Evolutionary conservation across 129 eudicot species (phyloP).

Genomic region (Saussurea involucrata): DNA sequence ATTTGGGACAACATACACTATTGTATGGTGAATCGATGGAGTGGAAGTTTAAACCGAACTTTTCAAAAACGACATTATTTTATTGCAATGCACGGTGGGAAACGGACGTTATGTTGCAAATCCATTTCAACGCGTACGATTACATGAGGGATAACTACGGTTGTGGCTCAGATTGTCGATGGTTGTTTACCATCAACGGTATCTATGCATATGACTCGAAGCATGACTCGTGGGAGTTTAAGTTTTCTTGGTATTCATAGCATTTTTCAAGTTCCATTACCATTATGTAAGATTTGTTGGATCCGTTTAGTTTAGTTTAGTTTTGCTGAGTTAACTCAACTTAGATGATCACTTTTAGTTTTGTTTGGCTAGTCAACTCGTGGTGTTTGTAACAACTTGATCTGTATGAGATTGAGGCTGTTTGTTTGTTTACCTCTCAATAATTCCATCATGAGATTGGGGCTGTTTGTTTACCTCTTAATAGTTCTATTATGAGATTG

Average conservation of each 20-base stretch:
- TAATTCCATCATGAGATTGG: no score
- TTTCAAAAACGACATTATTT: conserved; percentile 23
- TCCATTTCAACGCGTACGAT: conserved; percentile 25
- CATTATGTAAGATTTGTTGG: not conserved
- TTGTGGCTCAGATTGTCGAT: conserved; percentile 29
- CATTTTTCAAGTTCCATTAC: not conserved
- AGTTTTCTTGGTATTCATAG: conserved; percentile 21
- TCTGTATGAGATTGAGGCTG: no score
- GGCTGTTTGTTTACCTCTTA: no score
- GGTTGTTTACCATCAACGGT: conserved; percentile 26
- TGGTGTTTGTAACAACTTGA: not conserved
- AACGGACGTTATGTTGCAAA: conserved; percentile 1
- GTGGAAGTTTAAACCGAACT: conserved; percentile 36
- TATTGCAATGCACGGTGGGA: conserved; percentile 23
- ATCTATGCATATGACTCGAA: conserved; percentile 18
- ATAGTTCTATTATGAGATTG: no score
- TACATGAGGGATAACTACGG: conserved; percentile 27
- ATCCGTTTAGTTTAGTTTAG: not conserved
- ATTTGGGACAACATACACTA: conserved; percentile 21
- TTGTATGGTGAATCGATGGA: conserved; percentile 19
- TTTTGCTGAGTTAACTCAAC: not conserved
- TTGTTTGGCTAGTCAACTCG: conserved; percentile 5
- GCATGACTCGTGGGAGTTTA: conserved; percentile 23
- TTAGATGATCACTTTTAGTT: not conserved
- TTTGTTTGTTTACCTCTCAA: no score